Evolutionary conservation across 208 protist genomes (phyloP).

Genomic region (Phytomonas francai): DNA sequence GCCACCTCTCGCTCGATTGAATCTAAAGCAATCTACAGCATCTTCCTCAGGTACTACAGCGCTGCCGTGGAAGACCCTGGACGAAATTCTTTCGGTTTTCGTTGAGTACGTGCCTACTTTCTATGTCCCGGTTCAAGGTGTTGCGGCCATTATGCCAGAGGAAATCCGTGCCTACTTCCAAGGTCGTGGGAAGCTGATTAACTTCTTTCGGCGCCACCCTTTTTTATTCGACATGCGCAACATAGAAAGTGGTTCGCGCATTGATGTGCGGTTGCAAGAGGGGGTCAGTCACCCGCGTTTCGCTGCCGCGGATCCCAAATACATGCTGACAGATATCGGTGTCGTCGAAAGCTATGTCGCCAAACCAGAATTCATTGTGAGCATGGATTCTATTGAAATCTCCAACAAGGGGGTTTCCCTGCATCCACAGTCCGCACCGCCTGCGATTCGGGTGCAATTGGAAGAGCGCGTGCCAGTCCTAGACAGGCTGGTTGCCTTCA

Average conservation of each 20-base stretch:
- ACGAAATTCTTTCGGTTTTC: constrained; percentile 58
- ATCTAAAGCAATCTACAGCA: constrained; percentile 10
- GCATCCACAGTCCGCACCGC: constrained; percentile 42
- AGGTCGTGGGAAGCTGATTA: constrained; percentile 43
- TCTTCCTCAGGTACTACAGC: constrained; percentile 13
- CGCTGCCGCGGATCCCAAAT: constrained; percentile 77
- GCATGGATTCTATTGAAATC: constrained; percentile 57
- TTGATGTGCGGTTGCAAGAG: constrained; percentile 53
- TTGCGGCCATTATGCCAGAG: constrained; percentile 72
- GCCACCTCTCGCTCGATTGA: constrained; percentile 19
- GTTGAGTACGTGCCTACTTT: constrained; percentile 79
- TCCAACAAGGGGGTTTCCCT: constrained; percentile 29
- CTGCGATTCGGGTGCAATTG: constrained; percentile 63
- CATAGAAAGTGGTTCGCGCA: constrained; percentile 20
- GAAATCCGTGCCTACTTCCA: constrained; percentile 47
- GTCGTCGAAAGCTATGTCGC: constrained; percentile 60
- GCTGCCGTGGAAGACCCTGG: constrained; percentile 42
- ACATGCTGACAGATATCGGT: constrained; percentile 76
- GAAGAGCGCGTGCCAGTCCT: constrained; percentile 81
- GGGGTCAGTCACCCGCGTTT: constrained; percentile 67
- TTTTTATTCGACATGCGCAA: constrained; percentile 70
- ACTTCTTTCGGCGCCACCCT: constrained; percentile 52
- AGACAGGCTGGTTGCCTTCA: constrained; percentile 57
- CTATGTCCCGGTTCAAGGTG: constrained; percentile 58
- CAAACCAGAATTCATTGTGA: constrained; percentile 62